Evolutionary conservation across 768 basidiomycete species (phyloP).

Genomic region (Russula olivacea): DNA sequence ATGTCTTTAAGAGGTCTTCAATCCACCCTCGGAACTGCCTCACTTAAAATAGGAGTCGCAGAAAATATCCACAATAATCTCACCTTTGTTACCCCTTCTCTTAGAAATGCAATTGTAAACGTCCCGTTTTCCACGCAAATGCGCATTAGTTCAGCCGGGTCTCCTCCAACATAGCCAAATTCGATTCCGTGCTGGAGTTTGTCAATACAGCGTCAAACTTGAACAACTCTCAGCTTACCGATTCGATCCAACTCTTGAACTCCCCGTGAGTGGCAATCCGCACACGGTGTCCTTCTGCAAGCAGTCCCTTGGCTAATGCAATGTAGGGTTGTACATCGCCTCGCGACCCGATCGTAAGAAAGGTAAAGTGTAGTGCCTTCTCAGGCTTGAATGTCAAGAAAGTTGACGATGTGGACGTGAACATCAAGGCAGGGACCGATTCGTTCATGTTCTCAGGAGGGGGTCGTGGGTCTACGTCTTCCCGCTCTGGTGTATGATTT

Average conservation of each 20-base stretch:
- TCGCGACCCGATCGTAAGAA: slow-evolving; percentile 91
- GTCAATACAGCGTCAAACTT: neutral
- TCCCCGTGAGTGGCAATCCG: slow-evolving; percentile 95
- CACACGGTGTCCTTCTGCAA: slow-evolving; percentile 82
- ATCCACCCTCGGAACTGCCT: slow-evolving; percentile 93
- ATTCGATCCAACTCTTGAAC: slow-evolving; percentile 92
- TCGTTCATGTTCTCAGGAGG: slow-evolving; percentile 40
- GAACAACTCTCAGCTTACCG: slow-evolving; percentile 45
- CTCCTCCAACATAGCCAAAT: slow-evolving; percentile 90
- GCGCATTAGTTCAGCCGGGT: slow-evolving; percentile 95
- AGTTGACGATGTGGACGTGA: slow-evolving; percentile 91
- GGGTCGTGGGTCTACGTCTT: slow-evolving; percentile 41
- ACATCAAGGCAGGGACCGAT: slow-evolving; percentile 80
- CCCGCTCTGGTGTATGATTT: slow-evolving; percentile 37
- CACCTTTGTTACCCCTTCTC: slow-evolving; percentile 84
- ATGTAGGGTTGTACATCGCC: slow-evolving; percentile 99
- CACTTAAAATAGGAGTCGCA: slow-evolving; percentile 10
- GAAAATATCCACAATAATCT: slow-evolving; percentile 12
- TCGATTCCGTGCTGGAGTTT: slow-evolving; percentile 82
- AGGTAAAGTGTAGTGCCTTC: slow-evolving; percentile 81
- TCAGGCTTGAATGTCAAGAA: slow-evolving; percentile 95
- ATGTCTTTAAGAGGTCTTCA: slow-evolving; percentile 89
- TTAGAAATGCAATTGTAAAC: slow-evolving; percentile 92
- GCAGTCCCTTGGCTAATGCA: slow-evolving; percentile 84
- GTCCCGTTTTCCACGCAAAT: slow-evolving; percentile 98